A percentile compares a stretch with the other conserved stretches of the same genome.
Evolutionary conservation across 306 rosid species (phyloP).

Genomic region (Medicago truncatula): MtrunA17r5.0-ANR NC_053046.1:43007001-43007500

Average conservation of each 20-base stretch:
- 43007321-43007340: slow-evolving; percentile 81
- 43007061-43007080: slow-evolving; percentile 50
- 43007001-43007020: too few relatives aligned
- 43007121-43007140: slow-evolving; percentile 49
- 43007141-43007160: slow-evolving; percentile 49
- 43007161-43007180: slow-evolving; percentile 67
- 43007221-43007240: slow-evolving; percentile 67
- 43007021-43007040: too few relatives aligned
- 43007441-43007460: background rate
- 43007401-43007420: background rate
- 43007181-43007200: slow-evolving; percentile 79
- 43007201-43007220: slow-evolving; percentile 93
- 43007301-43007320: slow-evolving; percentile 61
- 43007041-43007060: too few relatives aligned
- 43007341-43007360: background rate
- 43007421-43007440: slow-evolving; percentile 49
- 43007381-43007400: background rate
- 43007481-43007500: background rate
- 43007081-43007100: slow-evolving; percentile 58
- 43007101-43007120: slow-evolving; percentile 85
- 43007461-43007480: background rate
- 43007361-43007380: background rate
- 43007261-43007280: slow-evolving; percentile 38
- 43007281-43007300: slow-evolving; percentile 43
- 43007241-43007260: slow-evolving; percentile 59